Evolutionary conservation across 73 alveolate genomes (phyloP).

Genomic region (Urostyla sp.): DNA sequence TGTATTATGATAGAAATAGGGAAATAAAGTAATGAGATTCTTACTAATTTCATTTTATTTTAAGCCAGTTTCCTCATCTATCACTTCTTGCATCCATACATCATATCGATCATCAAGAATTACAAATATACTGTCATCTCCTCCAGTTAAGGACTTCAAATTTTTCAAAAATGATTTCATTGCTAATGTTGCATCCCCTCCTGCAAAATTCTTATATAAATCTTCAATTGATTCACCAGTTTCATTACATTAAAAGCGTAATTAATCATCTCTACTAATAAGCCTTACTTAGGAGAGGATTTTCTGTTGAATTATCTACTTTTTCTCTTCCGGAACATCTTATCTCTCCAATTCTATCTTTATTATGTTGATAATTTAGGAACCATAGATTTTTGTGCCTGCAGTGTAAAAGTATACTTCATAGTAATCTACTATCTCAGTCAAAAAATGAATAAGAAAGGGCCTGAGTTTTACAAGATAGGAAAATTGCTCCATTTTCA

Average conservation of each 20-base stretch:
- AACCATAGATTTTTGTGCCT: conserved; percentile 27
- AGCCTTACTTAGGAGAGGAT: neutral
- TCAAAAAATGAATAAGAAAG: conserved; percentile 16
- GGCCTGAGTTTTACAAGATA: conserved; percentile 45
- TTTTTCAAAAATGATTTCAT: conserved; percentile 22
- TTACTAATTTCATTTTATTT: neutral
- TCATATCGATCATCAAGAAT: conserved; percentile 28
- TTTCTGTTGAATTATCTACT: neutral
- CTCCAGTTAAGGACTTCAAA: conserved; percentile 24
- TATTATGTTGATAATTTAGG: neutral
- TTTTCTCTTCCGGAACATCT: neutral
- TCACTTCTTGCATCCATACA: conserved; percentile 31
- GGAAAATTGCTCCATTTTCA: neutral
- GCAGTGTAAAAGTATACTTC: conserved; percentile 46
- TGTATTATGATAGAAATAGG: neutral
- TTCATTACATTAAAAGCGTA: neutral
- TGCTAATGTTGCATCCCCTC: conserved; percentile 45
- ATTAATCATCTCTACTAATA: conserved; percentile 18
- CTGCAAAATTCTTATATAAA: neutral
- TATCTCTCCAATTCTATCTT: conserved; percentile 6
- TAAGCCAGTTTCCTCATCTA: neutral
- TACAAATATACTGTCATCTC: conserved; percentile 40
- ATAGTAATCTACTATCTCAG: neutral
- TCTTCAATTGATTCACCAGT: neutral
- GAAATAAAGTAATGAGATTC: conserved; percentile 3